A percentile compares a stretch with the other conserved stretches of the same genome.
phyloP scores from a whole-genome alignment of 176 grass and related monocot genomes.

The Eragrostis curvula region DNA sequence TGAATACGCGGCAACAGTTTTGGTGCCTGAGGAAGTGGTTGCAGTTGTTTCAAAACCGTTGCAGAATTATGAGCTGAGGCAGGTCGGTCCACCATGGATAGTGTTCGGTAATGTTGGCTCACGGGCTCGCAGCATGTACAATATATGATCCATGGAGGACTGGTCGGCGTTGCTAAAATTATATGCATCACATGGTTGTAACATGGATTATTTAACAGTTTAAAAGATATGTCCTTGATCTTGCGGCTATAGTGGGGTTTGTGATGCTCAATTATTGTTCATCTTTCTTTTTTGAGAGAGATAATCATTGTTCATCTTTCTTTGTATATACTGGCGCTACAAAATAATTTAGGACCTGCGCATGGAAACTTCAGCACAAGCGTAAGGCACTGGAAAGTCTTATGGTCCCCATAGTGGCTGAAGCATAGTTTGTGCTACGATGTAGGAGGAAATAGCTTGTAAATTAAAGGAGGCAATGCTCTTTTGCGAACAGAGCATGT shows the following conservation, averaged over 20 bases:
- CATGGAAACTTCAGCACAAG: neutral
- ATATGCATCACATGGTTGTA: constrained; percentile 41
- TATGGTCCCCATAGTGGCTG: no score
- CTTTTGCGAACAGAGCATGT: neutral
- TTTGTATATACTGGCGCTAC: neutral
- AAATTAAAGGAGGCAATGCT: neutral
- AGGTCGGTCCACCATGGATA: constrained; percentile 29
- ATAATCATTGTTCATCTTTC: constrained; percentile 35
- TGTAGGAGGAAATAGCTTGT: neutral
- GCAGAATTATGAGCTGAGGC: constrained; percentile 48
- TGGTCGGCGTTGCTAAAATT: constrained; percentile 16
- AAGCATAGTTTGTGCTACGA: neutral
- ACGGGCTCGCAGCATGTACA: neutral
- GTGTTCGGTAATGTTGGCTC: constrained; percentile 33
- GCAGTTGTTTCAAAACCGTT: constrained; percentile 54
- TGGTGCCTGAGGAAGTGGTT: constrained; percentile 9
- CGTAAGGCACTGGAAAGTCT: neutral
- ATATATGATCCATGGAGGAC: neutral
- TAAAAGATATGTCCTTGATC: constrained; percentile 26
- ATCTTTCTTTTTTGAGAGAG: neutral
- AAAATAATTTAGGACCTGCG: neutral
- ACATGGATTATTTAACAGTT: constrained; percentile 4
- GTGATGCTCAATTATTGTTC: constrained; percentile 40
- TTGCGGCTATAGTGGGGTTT: constrained; percentile 27
- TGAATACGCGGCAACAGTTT: constrained; percentile 31